phyloP scores from a whole-genome alignment of 305 asterid species.

The Fraxinus floribunda region DNA sequence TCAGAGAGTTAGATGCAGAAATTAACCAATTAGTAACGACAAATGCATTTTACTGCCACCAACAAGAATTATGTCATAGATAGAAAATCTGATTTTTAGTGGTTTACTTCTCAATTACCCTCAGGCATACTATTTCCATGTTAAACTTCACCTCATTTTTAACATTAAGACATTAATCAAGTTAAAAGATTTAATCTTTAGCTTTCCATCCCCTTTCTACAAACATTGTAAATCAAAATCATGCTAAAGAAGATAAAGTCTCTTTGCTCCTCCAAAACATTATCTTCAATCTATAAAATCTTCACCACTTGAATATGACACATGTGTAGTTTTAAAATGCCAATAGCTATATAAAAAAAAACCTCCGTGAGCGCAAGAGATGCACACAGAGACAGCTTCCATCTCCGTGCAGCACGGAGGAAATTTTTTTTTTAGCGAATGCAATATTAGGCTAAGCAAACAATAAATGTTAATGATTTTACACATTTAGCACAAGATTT shows the following conservation, averaged over 20 bases:
- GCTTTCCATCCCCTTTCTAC: neutral
- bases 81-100: neutral
- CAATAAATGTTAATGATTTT: too few species aligned
- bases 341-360: too few species aligned
- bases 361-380: too few species aligned
- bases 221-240: neutral
- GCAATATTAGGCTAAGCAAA: too few species aligned
- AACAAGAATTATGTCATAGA: neutral
- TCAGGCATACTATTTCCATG: neutral
- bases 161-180: neutral
- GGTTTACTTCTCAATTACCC: neutral
- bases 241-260: slow-evolving; percentile 1
- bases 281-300: slow-evolving; percentile 4
- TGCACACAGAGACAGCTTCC: too few species aligned
- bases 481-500: too few species aligned
- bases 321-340: too few species aligned
- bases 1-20: neutral
- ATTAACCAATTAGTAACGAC: neutral
- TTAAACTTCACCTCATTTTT: neutral
- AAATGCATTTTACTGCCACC: neutral
- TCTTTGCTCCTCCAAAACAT: slow-evolving; percentile 10
- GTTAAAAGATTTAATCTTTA: neutral
- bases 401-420: too few species aligned
- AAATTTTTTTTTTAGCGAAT: too few species aligned
- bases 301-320: neutral